A percentile compares a stretch with the other conserved stretches of the same genome.
phyloP scores from a whole-genome alignment of 2,329 filamentous ascomycete genomes.

The Sporothrix humicola region DNA sequence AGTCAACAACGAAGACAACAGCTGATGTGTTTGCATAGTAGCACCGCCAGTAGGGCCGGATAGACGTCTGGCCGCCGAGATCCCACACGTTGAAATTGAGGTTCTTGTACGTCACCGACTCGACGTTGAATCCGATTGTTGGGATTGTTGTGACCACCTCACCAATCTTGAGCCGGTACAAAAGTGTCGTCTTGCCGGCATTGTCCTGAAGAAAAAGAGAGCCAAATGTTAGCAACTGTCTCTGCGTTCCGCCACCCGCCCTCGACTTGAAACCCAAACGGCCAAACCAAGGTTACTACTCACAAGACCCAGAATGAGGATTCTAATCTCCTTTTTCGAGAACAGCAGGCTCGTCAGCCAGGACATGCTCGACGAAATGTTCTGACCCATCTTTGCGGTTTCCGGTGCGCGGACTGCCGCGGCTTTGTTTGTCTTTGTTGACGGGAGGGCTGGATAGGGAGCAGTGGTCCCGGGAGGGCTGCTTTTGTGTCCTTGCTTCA shows the following conservation, averaged over 20 bases:
- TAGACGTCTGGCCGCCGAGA: conserved; percentile 96
- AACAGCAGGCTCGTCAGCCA: conserved; percentile 77
- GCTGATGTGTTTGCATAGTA: conserved; percentile 99
- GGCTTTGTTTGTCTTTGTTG: conserved; percentile 3
- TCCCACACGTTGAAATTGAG: conserved; percentile 99
- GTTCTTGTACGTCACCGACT: conserved; percentile 98
- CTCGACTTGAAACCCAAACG: neutral
- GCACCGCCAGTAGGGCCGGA: conserved; percentile 97
- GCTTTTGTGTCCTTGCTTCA: neutral
- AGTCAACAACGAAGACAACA: conserved; percentile 98
- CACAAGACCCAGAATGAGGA: conserved; percentile 93
- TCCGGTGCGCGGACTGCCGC: conserved; percentile 10
- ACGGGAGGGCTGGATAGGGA: neutral
- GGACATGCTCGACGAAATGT: conserved; percentile 67
- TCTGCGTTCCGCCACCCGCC: too few relatives aligned
- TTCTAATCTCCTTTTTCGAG: conserved; percentile 97
- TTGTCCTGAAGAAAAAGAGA: conserved; percentile 73
- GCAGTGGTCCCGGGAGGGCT: neutral
- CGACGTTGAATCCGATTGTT: conserved; percentile 98
- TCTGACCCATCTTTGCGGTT: conserved; percentile 62
- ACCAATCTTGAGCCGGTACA: conserved; percentile 98
- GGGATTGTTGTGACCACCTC: conserved; percentile 99
- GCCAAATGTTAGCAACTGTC: neutral
- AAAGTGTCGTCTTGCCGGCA: conserved; percentile 94
- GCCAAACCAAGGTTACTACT: neutral